Percentiles rank a stretch among this genome's conserved stretches.
Conservation (phyloP, 176 grass and related monocot genomes). For the Triticum turgidum region DNA sequence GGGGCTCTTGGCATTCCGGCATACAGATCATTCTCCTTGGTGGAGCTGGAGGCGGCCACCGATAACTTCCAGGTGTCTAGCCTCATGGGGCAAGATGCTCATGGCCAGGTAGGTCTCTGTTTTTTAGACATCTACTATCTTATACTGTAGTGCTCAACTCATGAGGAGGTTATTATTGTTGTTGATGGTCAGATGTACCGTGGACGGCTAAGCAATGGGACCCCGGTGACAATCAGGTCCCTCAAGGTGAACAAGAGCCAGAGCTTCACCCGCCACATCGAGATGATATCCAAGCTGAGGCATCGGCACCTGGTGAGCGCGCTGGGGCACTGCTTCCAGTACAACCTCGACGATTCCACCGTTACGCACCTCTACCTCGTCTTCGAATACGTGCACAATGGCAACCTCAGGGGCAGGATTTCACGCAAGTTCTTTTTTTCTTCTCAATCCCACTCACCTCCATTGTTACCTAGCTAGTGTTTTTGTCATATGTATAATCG, state of each 20-base stretch:
- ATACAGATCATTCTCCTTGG: slow-evolving; percentile 70
- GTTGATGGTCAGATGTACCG: slow-evolving; percentile 53
- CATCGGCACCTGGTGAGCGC: slow-evolving; percentile 81
- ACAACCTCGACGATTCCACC: slow-evolving; percentile 56
- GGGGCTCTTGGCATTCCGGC: slow-evolving; percentile 66
- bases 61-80: slow-evolving; percentile 64
- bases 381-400: slow-evolving; percentile 75
- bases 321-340: slow-evolving; percentile 74
- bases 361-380: slow-evolving; percentile 60
- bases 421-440: slow-evolving; percentile 41
- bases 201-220: slow-evolving; percentile 60
- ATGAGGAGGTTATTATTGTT: too few relatives aligned
- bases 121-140: too few relatives aligned
- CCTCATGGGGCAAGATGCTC: slow-evolving; percentile 60
- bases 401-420: slow-evolving; percentile 72
- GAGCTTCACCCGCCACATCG: slow-evolving; percentile 71
- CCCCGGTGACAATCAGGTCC: slow-evolving; percentile 54
- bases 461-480: too few relatives aligned
- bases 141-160: too few relatives aligned
- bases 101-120: slow-evolving; percentile 52
- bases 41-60: slow-evolving; percentile 81
- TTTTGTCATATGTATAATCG: too few relatives aligned
- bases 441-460: too few relatives aligned
- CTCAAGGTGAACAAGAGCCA: slow-evolving; percentile 60
- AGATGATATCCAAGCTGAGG: slow-evolving; percentile 75